phyloP scores from a whole-genome alignment of 345 rosid genomes.

The Heritiera fomes region DNA sequence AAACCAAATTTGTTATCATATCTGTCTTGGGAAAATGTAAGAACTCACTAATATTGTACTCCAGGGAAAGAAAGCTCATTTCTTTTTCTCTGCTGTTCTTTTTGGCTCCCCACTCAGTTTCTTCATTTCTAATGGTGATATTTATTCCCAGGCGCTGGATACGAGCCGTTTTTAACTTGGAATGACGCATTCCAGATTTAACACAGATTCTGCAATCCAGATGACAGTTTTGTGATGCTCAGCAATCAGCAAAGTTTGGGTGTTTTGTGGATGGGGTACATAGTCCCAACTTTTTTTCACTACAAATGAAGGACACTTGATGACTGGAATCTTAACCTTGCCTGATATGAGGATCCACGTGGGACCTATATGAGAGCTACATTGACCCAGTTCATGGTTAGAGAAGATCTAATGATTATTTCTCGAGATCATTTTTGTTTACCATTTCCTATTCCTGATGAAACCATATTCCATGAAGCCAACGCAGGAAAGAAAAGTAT shows the following conservation, averaged over 20 bases:
- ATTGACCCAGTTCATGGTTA: neutral
- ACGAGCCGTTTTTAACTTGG: conserved; percentile 32
- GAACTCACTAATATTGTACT: neutral
- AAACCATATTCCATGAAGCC: neutral
- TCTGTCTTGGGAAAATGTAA: neutral
- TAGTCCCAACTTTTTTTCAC: neutral
- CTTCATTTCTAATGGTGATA: neutral
- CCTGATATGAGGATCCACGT: neutral
- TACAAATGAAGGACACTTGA: neutral
- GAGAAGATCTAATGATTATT: too few species aligned
- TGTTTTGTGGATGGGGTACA: neutral
- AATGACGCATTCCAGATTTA: neutral
- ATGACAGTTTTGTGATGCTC: neutral
- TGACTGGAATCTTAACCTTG: neutral
- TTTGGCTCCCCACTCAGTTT: neutral
- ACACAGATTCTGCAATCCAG: neutral
- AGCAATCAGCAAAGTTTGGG: neutral
- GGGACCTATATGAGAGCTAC: neutral
- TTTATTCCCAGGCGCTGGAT: conserved; percentile 33
- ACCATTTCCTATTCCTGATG: neutral
- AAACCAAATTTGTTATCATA: neutral
- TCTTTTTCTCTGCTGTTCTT: conserved; percentile 11
- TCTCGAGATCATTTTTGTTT: too few species aligned
- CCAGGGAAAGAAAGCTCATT: neutral
- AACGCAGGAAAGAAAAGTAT: neutral